Percentiles rank a stretch among this genome's conserved stretches.
Evolutionary conservation across 495 filamentous ascomycete genomes (phyloP).

Genomic region (Trichoderma asperelloides): DNA sequence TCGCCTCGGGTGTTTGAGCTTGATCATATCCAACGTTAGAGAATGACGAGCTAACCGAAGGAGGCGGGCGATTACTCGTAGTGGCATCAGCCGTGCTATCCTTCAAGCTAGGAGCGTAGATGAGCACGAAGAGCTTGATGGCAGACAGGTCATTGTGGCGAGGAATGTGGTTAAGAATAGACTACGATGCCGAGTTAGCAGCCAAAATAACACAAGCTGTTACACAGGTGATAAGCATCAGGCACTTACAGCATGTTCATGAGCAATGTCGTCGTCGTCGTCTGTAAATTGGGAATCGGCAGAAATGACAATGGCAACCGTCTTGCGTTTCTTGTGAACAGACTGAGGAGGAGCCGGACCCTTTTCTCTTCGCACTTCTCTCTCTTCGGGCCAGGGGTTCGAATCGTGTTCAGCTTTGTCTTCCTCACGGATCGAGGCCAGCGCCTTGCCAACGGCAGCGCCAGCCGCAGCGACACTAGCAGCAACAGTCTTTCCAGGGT

Average conservation of each 20-base stretch:
- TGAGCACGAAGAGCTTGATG: constrained; percentile 72
- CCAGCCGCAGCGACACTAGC: constrained; percentile 81
- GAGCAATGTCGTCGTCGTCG: constrained; percentile 50
- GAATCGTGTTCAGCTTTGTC: constrained; percentile 76
- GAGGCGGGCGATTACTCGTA: constrained; percentile 39
- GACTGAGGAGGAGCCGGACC: constrained; percentile 14
- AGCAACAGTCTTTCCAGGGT: constrained; percentile 66
- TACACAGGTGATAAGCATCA: neutral
- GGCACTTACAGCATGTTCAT: constrained; percentile 70
- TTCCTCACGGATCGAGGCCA: constrained; percentile 79
- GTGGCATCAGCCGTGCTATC: constrained; percentile 43
- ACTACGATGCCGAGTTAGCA: constrained; percentile 41
- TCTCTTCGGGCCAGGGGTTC: constrained; percentile 76
- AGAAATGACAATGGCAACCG: constrained; percentile 76
- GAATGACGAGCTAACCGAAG: constrained; percentile 75
- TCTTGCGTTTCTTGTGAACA: constrained; percentile 49
- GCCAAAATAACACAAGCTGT: constrained; percentile 1
- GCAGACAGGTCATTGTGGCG: constrained; percentile 57
- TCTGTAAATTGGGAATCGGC: constrained; percentile 55
- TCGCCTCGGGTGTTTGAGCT: constrained; percentile 55
- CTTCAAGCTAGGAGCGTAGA: constrained; percentile 75
- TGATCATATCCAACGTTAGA: constrained; percentile 77
- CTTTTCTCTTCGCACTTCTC: constrained; percentile 40
- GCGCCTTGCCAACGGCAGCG: constrained; percentile 63
- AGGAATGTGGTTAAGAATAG: constrained; percentile 81